Base-by-base conservation (phyloP, 139 green algal genomes). In the Nannochloris sp. region DNA sequence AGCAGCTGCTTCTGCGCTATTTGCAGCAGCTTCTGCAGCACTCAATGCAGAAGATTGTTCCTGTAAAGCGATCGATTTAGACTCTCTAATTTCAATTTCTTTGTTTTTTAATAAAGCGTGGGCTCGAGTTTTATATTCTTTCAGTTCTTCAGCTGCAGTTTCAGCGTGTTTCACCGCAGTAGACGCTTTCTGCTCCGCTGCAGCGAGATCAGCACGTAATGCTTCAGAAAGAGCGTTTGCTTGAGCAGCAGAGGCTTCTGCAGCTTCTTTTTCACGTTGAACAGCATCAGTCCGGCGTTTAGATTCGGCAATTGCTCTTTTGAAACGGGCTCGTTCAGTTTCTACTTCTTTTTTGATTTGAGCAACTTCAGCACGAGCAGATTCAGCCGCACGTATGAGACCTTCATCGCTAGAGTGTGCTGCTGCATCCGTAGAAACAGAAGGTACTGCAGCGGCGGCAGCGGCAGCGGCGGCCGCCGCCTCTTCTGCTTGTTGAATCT, bases 71-170 rank as follows among this genome's bases (percentile, higher is more conserved):
- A 64, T 61, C 39, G 60, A 56, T 0, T 65, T 54, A 7, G 71
- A 70, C 3, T 39, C 51, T 30, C 34, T 46, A 0, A 84, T 39
- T 47, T 83, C 78, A 0, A 54, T 51, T 19, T 83, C 75, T 38
- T 84, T 83, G 5, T 39, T 29, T 37, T 72, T 74, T 15, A 85
- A 71, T 62, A 85, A 58, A 23, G 32, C 60, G 39, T 85, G 78
- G 7, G 78, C 78, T 1, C 78, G 75, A 14, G 78, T 68, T 67
- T 83, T 83, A 67, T 84, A 84, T 5, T 83, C 71, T 6, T 62
- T 54, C 32, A 80, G 63, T 42, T 80, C 72, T 3, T 19, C 23
- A 45, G 71, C 61, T 31, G 70, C 27, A 31, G n/a, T 25, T 23
- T 32, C 29, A 3, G 37, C 36, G 9, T 76, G 44, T 8, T 51